Conservation (phyloP, 2,329 filamentous ascomycete genomes). For the Zasmidium citrigriseum region DNA sequence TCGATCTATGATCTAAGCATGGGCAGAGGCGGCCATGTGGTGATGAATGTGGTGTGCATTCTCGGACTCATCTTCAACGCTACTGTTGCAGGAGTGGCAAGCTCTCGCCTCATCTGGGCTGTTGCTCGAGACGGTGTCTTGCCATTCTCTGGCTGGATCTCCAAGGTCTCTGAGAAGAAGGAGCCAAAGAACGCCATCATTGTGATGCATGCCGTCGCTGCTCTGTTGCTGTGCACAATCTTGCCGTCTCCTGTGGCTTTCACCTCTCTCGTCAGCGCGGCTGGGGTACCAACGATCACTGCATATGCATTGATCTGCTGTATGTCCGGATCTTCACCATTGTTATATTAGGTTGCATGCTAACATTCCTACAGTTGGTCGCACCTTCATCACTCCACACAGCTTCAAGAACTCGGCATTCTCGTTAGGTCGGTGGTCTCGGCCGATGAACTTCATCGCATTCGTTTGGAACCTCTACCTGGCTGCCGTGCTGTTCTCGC, state of each 20-base stretch:
- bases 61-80: slow-evolving; percentile 56
- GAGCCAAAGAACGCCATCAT: slow-evolving; percentile 63
- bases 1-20: slow-evolving; percentile 59
- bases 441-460: slow-evolving; percentile 38
- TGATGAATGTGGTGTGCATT: slow-evolving; percentile 62
- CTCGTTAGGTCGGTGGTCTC: slow-evolving; percentile 39
- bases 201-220: slow-evolving; percentile 57
- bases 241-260: slow-evolving; percentile 53
- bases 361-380: slow-evolving; percentile 29
- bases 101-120: slow-evolving; percentile 63
- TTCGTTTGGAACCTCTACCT: slow-evolving; percentile 43
- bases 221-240: slow-evolving; percentile 60
- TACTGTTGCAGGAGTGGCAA: slow-evolving; percentile 60
- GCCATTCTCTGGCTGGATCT: slow-evolving; percentile 61
- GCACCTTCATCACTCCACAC: slow-evolving; percentile 40
- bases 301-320: slow-evolving; percentile 39
- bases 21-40: slow-evolving; percentile 58
- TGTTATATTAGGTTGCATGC: background rate
- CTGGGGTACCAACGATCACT: slow-evolving; percentile 42
- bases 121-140: slow-evolving; percentile 63
- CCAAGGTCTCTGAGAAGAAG: slow-evolving; percentile 53
- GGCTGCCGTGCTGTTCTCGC: slow-evolving; percentile 41
- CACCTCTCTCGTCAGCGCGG: slow-evolving; percentile 40
- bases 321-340: slow-evolving; percentile 10
- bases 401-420: slow-evolving; percentile 38